Conservation (phyloP, 352 stramenopile genomes). For the Phytophthora hibernalis region DNA sequence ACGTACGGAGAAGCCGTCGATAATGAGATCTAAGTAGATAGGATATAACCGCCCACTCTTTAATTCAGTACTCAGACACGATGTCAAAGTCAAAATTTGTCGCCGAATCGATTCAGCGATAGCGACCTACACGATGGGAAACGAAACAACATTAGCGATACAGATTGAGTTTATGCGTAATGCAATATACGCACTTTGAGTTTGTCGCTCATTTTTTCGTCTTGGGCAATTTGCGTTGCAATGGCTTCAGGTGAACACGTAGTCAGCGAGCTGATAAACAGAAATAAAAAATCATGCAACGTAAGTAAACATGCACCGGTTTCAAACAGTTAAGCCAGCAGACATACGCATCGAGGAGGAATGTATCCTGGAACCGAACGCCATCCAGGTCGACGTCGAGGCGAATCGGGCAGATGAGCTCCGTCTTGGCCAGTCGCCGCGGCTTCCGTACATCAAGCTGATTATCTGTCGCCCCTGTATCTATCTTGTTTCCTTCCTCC, state of each 20-base stretch:
- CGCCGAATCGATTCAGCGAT: slow-evolving; percentile 79
- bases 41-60: slow-evolving; percentile 52
- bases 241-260: slow-evolving; percentile 58
- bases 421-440: slow-evolving; percentile 24
- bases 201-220: slow-evolving; percentile 63
- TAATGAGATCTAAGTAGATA: slow-evolving; percentile 78
- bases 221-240: slow-evolving; percentile 61
- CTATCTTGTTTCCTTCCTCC: slow-evolving; percentile 9
- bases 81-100: slow-evolving; percentile 72
- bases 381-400: slow-evolving; percentile 82
- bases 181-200: slow-evolving; percentile 41
- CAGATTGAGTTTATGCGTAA: not conserved
- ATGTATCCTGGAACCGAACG: slow-evolving; percentile 78
- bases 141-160: slow-evolving; percentile 5
- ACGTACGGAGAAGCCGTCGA: slow-evolving; percentile 69
- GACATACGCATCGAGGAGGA: slow-evolving; percentile 71
- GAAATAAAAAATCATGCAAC: slow-evolving; percentile 1
- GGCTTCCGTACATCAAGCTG: slow-evolving; percentile 30
- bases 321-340: not conserved
- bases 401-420: slow-evolving; percentile 76
- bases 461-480: slow-evolving; percentile 17
- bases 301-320: slow-evolving; percentile 1
- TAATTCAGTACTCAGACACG: slow-evolving; percentile 36
- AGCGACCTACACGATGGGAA: slow-evolving; percentile 41
- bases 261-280: slow-evolving; percentile 30